These are phyloP conservation scores for Scedosporium apiospermum DNA, from an alignment of 2,329 filamentous ascomycete species.

Conservation along the genomic window DNA sequence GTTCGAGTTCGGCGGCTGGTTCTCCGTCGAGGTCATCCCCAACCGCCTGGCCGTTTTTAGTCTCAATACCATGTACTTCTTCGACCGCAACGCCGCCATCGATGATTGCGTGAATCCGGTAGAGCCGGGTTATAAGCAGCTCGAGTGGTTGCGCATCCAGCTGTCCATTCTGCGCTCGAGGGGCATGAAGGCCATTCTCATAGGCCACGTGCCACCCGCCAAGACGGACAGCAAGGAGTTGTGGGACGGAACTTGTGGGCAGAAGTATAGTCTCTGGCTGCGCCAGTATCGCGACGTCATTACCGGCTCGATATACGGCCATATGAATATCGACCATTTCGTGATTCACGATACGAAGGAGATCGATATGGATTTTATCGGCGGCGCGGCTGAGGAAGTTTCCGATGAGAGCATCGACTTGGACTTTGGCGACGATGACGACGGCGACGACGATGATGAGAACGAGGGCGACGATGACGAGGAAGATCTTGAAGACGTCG, in stretches of 20 bases:
- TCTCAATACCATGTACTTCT: conserved; percentile 94
- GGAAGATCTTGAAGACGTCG: conserved; percentile 10
- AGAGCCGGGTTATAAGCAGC: conserved; percentile 86
- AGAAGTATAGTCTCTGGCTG: conserved; percentile 89
- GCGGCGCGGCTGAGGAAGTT: background rate
- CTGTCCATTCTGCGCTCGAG: conserved; percentile 72
- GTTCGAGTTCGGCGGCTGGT: conserved; percentile 91
- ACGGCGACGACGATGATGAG: conserved; percentile 12
- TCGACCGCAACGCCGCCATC: conserved; percentile 83
- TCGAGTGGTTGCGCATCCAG: conserved; percentile 92
- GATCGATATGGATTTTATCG: conserved; percentile 43
- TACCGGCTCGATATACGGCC: conserved; percentile 69
- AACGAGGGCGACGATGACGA: conserved; percentile 38
- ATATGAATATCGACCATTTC: conserved; percentile 99
- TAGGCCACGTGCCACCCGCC: conserved; percentile 88
- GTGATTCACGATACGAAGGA: conserved; percentile 79
- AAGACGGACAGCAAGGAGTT: conserved; percentile 73
- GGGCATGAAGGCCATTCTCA: conserved; percentile 89
- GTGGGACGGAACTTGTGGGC: conserved; percentile 98
- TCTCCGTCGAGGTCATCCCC: conserved; percentile 84
- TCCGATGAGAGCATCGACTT: conserved; percentile 65
- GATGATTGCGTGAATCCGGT: conserved; percentile 73
- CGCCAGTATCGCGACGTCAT: conserved; percentile 87
- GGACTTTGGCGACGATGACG: conserved; percentile 40
- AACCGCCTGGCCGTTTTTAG: conserved; percentile 80